phyloP scores from a whole-genome alignment of 2,329 filamentous ascomycete species.

The Diaporthe velutina region DNA sequence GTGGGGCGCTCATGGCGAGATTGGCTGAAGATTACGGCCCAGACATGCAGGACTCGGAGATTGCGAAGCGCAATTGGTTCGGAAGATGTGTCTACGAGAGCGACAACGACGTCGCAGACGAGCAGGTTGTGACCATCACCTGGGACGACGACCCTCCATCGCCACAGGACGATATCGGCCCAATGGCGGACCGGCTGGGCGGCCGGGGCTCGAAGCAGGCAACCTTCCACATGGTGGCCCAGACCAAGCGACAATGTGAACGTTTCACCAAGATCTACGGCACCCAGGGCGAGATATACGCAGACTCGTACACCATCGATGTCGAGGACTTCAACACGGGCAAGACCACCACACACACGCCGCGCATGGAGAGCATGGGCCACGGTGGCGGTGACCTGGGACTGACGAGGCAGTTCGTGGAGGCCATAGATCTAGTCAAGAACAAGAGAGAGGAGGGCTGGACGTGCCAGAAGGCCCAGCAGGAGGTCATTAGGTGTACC shows the following conservation, averaged over 20 bases:
- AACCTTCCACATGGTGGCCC: constrained; percentile 93
- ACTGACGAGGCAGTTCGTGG: constrained; percentile 84
- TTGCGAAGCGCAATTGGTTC: constrained; percentile 77
- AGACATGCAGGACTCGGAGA: constrained; percentile 59
- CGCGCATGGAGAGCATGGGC: constrained; percentile 70
- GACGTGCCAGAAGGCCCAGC: constrained; percentile 79
- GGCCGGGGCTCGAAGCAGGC: constrained; percentile 82
- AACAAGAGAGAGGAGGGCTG: constrained; percentile 77
- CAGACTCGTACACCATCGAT: constrained; percentile 83
- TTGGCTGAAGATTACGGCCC: constrained; percentile 66
- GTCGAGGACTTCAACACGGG: constrained; percentile 79
- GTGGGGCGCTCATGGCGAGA: constrained; percentile 53
- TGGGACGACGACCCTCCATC: constrained; percentile 80
- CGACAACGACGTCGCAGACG: constrained; percentile 94
- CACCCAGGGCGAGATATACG: constrained; percentile 85
- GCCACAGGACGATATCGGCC: neutral
- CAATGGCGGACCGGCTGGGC: constrained; percentile 44
- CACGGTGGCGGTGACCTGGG: constrained; percentile 85
- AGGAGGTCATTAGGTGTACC: constrained; percentile 81
- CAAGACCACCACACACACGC: constrained; percentile 67
- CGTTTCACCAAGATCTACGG: constrained; percentile 90
- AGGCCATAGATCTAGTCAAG: constrained; percentile 84
- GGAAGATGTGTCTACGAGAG: constrained; percentile 95
- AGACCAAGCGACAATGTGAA: constrained; percentile 88
- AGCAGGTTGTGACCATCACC: constrained; percentile 88